Evolutionary conservation across 2,329 filamentous ascomycete species (phyloP), one percentile per base, ranked within the genome.

Genomic region (Penicillium rolfsii): DNA sequence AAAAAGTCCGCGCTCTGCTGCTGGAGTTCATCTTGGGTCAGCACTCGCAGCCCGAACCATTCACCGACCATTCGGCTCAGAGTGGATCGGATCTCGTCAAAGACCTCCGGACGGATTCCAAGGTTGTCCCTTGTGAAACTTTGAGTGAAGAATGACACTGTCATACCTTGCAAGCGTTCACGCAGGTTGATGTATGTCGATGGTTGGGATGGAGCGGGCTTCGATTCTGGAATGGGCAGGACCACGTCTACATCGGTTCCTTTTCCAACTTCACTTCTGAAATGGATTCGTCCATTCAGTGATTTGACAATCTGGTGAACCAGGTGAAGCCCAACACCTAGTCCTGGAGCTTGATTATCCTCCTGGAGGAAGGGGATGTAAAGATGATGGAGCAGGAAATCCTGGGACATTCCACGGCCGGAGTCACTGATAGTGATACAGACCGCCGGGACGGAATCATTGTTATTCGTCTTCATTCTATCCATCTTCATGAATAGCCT

Each of bases 281-380:
- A 65, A 2, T 71, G 53, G 12, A 73, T 70, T 5, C 65, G 58
- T 0, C 71, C 71, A 19, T 63, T 43, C 6, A 73, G 50, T 5
- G 63, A 68, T 41, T 64, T 64, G 8, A 73, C 66, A 67, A 76
- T 65, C 70, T 76, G 53, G 33, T 81, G 78, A 0, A 88, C 85
- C 1, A 89, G 79, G 54, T 82, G 84, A 24, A 89, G 74, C 0
- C 87, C 87, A 0, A 89, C 76, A 0, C 87, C 87, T 0, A 84
- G 82, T 0, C 87, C 87, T 0, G 82, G 79, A 0, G 80, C 76
- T 0, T 88, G 72, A 0, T 74, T 70, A 41, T 87, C 80, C 66
- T 89, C 87, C 61, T 89, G 86, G 0, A 80, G 74, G 63, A 89
- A 89, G 0, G 86, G 83, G 0, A 80, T 82, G 68, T 86, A 89